phyloP scores from a whole-genome alignment of 1,139 yeast genomes.

The Yamadazyma aaseri region DNA sequence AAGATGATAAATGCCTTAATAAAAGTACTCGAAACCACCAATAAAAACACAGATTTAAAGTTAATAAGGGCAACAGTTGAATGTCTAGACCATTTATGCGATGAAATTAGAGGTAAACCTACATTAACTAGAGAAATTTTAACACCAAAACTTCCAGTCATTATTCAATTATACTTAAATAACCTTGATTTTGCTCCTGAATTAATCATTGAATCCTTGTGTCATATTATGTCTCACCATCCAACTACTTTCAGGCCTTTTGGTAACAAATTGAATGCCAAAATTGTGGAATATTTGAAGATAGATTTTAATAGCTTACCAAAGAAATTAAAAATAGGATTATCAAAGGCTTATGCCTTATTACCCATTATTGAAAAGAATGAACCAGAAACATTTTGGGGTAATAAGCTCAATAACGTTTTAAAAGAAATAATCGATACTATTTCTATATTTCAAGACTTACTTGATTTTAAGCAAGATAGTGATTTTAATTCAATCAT shows the following conservation, averaged over 20 bases:
- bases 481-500: conserved; percentile 34
- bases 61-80: conserved; percentile 50
- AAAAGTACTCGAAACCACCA: conserved; percentile 54
- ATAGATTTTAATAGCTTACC: conserved; percentile 32
- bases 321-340: conserved; percentile 31
- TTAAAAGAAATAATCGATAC: conserved; percentile 52
- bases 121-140: conserved; percentile 80
- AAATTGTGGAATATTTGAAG: conserved; percentile 39
- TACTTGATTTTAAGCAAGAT: conserved; percentile 58
- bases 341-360: conserved; percentile 56
- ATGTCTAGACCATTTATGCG: conserved; percentile 49
- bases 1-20: conserved; percentile 54
- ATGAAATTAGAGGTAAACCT: conserved; percentile 72
- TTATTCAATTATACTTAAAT: conserved; percentile 55
- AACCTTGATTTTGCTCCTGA: conserved; percentile 39
- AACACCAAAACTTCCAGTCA: conserved; percentile 72
- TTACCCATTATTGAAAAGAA: conserved; percentile 57
- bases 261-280: conserved; percentile 57
- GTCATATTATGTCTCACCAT: conserved; percentile 51
- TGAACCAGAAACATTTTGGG: conserved; percentile 53
- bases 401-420: conserved; percentile 32
- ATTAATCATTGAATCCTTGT: conserved; percentile 48
- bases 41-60: conserved; percentile 37
- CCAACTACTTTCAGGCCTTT: conserved; percentile 83
- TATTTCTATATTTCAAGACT: conserved; percentile 52